Evolutionary conservation across 305 asterid species (phyloP), one percentile per base, ranked within the genome.

Genomic region (Lippia alba): DNA sequence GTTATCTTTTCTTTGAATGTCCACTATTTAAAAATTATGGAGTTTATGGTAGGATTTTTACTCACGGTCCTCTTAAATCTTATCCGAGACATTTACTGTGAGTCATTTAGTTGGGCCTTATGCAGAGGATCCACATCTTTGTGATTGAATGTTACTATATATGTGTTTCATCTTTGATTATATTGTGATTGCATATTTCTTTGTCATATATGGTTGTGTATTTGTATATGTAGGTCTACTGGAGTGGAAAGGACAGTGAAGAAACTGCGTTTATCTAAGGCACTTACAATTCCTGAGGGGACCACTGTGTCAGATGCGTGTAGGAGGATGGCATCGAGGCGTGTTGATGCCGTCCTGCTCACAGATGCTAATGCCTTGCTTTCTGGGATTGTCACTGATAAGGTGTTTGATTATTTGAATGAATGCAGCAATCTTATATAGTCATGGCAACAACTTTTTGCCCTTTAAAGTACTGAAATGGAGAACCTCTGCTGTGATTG

Each of bases 311-410:
- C 85, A 4, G 99, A 91, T 66, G 99, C 99, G 51, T 94, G 97
- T 82, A 85, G 93, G 83, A 90, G 97, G 79, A 94, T 94, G 96
- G 89, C 97, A 71, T 75, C 89, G n/a, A 81, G 97, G 71, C 92
- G 91, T 61, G 94, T 89, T 57, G 94, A 94, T 77, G 99, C 96
- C 34, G 99, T 91, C 76, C 83, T 94, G 72, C 83, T 94, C 73
- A 94, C 96, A 59, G 99, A 94, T 74, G 77, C 99, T 75, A 91
- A 89, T 77, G 99, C 96, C 56, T 75, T 91, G 81, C 99, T 94
- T 61, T 94, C 99, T 6, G 99, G 99, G 82, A 88, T 94, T 72
- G 96, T 94, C 76, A 94, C 99, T 71, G 99, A 89, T 79, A 94
- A 94, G 96, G 99, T 88, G 64, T 48, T 36, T 11, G 49, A 61